Base-by-base conservation (phyloP, 129 eudicot genomes). In the Escallonia herrerae region DNA sequence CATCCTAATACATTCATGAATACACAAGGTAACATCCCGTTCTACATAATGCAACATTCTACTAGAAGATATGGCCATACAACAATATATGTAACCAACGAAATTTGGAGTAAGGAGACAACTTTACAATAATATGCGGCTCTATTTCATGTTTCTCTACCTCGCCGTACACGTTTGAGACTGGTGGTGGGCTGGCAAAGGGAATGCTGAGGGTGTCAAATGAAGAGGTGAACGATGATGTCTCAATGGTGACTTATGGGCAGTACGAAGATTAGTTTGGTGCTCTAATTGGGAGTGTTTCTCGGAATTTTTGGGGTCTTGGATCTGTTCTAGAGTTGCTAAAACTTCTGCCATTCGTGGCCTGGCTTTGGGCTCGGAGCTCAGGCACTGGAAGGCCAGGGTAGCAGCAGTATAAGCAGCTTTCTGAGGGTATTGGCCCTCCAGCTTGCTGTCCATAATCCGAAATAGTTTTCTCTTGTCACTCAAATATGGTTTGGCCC, bases 371-470 rank as follows among this genome's bases (percentile, higher is more conserved):
- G 96, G 89, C 65, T 87, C 95, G 6, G 58, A 15, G 62, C 72
- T 76, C 45, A 91, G 77, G 69, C 97, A 91, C 56, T 85, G 84
- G 63, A 71, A 54, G 64, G 97, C 96, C 44, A 91, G 71, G 51
- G 76, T 69, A 56, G 97, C 94, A 22, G 86, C 89, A 9, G 86
- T 55, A 15, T 50, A 75, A 43, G 85, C 97, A 13, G 64, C 86
- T 70, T 87, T 91, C 52, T 91, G 86, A 65, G 97, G 97, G 52
- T 91, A 91, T 51, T 91, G 97, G 2, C 97, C 97, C 65, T 81
- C 96, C 67, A 91, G 73, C 60, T 70, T 87, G 22, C 85, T 83
- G 66, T 87, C 97, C 97, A 91, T 91, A 8, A 91, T 91, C 61
- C 97, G 68, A 65, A 91, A 91, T 54, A 91, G 63, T 56, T 73